Base-by-base conservation (phyloP, 352 stramenopile species). In the Phytophthora palmivora region DNA sequence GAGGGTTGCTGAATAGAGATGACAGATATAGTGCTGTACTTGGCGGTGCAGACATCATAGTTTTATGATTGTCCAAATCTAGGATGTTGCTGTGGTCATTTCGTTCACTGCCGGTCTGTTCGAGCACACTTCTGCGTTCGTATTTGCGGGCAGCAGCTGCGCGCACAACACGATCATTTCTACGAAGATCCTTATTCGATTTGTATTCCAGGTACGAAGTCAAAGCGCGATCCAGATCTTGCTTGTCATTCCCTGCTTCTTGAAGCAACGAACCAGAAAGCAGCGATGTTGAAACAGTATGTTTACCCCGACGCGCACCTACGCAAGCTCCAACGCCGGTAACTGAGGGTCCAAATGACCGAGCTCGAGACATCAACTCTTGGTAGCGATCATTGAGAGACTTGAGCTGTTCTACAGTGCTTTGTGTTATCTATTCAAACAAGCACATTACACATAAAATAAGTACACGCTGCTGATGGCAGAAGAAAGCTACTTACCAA, bases 131-230 rank as follows among this genome's bases (percentile, higher is more conserved):
- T 32, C 16, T 63, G 22, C 12, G 58, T 51, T 70, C 54, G 5
- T 52, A 18, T 16, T 77, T 46, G 32, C 63, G 63, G 47, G 28
- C 49, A 51, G 54, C 59, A 58, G 45, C 50, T 50, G 64, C 63
- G 52, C 63, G 58, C 16, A 28, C 58, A 21, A 51, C 39, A 36
- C 64, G 54, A 53, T 65, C 49, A 8, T 33, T 24, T 47, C 19
- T 62, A 28, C 63, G 68, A 51, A 21, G 33, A 4, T 60, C 58
- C 55, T 67, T 47, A 26, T 70, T 67, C 1, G 49, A 28, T 30
- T 74, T 77, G 39, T 71, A 74, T 32, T 48, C 48, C 21, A 73
- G 14, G 43, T 71, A 77, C 26, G 26, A 54, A 19, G 11, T 53
- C 36, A 77, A 58, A 14, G 54, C 32, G 6, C 46, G 42, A 44